Conservation (phyloP, 306 rosid species). For the Lathyrus sativus region DNA sequence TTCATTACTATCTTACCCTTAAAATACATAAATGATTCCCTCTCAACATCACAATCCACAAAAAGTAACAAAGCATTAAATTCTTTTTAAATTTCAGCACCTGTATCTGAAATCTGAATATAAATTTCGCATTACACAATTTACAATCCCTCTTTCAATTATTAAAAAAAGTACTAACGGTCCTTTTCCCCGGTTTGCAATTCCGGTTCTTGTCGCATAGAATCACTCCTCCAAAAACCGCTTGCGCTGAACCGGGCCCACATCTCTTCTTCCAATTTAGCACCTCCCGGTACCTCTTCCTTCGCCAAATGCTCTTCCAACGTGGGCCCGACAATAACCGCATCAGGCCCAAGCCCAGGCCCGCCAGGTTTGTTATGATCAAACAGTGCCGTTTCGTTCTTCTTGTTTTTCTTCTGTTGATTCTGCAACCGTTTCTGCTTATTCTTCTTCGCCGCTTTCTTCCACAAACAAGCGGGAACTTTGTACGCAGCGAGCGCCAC, state of each 20-base stretch:
- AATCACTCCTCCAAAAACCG: slow-evolving; percentile 77
- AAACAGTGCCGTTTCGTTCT: neutral
- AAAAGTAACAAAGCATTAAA: slow-evolving; percentile 3
- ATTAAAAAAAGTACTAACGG: neutral
- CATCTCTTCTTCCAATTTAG: slow-evolving; percentile 54
- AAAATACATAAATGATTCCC: neutral
- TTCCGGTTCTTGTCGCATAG: slow-evolving; percentile 38
- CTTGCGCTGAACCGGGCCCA: slow-evolving; percentile 53
- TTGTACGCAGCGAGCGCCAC: slow-evolving; percentile 56
- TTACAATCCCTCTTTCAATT: neutral
- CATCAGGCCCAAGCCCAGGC: slow-evolving; percentile 3
- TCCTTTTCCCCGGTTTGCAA: neutral
- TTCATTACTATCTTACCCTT: slow-evolving; percentile 20
- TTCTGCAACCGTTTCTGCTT: slow-evolving; percentile 21
- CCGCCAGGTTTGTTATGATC: slow-evolving; percentile 1
- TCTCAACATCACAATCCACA: neutral
- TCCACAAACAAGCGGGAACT: slow-evolving; percentile 62
- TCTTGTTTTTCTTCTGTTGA: slow-evolving; percentile 18
- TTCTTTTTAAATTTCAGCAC: neutral
- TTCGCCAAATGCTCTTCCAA: slow-evolving; percentile 24
- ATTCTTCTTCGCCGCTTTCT: slow-evolving; percentile 46
- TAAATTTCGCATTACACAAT: neutral
- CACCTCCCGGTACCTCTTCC: neutral
- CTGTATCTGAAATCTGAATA: neutral
- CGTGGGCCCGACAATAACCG: neutral